A percentile compares a stretch with the other conserved stretches of the same genome.
Conservation (phyloP, 169 alveolate genomes). For the Plasmodium blacklocki region DNA sequence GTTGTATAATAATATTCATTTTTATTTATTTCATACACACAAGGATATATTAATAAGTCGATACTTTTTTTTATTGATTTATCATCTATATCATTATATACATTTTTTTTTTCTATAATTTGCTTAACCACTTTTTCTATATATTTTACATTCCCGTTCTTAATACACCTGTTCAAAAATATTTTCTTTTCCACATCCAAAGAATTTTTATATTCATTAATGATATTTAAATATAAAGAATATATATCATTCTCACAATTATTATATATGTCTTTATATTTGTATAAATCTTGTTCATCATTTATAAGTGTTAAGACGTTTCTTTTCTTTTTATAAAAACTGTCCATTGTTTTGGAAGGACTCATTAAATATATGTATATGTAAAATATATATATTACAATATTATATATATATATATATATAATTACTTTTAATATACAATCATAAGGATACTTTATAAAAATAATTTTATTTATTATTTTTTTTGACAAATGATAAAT, state of each 20-base stretch:
- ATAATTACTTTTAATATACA: background rate
- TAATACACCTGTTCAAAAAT: background rate
- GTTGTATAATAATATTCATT: conserved; percentile 79
- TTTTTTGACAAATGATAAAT: too few relatives aligned
- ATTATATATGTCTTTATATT: conserved; percentile 28
- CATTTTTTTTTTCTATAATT: conserved; percentile 29
- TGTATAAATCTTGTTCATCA: conserved; percentile 3
- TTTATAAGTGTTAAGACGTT: conserved; percentile 18
- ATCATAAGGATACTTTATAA: too few relatives aligned
- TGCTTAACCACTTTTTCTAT: conserved; percentile 30
- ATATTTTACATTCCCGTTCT: background rate
- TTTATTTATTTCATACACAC: conserved; percentile 72
- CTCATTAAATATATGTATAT: background rate
- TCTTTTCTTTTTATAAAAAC: conserved; percentile 23
- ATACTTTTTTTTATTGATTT: conserved; percentile 84
- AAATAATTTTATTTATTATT: too few relatives aligned
- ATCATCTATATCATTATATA: conserved; percentile 56
- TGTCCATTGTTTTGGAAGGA: conserved; percentile 15
- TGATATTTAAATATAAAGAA: conserved; percentile 39
- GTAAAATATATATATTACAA: background rate
- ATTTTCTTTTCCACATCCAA: background rate
- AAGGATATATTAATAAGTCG: conserved; percentile 80
- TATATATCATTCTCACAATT: conserved; percentile 29
- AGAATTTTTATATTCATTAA: background rate
- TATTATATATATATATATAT: background rate